These are phyloP conservation scores for Periconia digitata DNA, from an alignment of 2,329 filamentous ascomycete species.

Conservation along the genomic window DNA sequence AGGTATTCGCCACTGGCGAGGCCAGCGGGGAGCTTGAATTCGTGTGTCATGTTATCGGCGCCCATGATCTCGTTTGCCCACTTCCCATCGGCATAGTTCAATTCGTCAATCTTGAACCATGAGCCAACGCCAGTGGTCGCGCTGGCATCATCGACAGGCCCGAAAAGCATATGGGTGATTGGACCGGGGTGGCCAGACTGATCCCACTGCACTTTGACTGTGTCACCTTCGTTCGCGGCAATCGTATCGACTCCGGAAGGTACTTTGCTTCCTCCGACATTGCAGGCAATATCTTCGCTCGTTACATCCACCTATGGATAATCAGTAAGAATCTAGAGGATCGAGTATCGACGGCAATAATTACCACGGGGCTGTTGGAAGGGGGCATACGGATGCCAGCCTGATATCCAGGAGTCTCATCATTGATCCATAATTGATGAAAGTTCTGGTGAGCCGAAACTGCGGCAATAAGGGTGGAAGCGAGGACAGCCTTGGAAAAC, in stretches of 20 bases:
- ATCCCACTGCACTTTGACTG: constrained; percentile 38
- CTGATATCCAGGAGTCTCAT: constrained; percentile 30
- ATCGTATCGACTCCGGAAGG: constrained; percentile 30
- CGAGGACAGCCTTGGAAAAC: constrained; percentile 32
- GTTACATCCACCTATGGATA: constrained; percentile 24
- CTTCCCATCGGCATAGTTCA: constrained; percentile 28
- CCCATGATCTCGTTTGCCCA: constrained; percentile 42
- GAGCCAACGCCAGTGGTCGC: constrained; percentile 32
- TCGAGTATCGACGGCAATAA: too few relatives aligned
- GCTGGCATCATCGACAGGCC: constrained; percentile 58
- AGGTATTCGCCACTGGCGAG: constrained; percentile 44
- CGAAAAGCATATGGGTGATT: constrained; percentile 39
- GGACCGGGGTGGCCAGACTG: constrained; percentile 37
- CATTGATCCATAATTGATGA: constrained; percentile 36
- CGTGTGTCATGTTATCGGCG: constrained; percentile 39
- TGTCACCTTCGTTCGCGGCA: constrained; percentile 30
- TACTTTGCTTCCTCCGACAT: constrained; percentile 31
- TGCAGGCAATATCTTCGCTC: constrained; percentile 38
- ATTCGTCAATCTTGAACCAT: constrained; percentile 44
- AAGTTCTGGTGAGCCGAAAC: constrained; percentile 37
- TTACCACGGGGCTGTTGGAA: constrained; percentile 33
- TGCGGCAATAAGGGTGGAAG: constrained; percentile 26
- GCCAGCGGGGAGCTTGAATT: constrained; percentile 44
- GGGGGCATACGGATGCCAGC: constrained; percentile 39
- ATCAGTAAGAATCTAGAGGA: background rate